Evolutionary conservation across 2,329 filamentous ascomycete species (phyloP).

Genomic region (Talaromyces sp.): DNA sequence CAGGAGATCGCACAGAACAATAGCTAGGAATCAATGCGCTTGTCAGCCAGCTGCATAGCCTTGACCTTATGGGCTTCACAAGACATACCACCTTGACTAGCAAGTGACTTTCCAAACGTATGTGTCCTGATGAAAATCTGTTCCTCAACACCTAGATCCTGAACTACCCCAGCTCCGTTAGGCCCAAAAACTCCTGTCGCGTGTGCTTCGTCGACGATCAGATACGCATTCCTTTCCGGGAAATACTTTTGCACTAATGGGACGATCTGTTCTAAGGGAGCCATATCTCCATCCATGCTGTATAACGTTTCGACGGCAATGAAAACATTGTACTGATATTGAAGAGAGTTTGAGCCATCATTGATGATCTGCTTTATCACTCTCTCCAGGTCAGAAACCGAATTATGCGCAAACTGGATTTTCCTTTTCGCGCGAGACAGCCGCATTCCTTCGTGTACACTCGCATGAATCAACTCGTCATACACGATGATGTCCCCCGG

Average conservation of each 20-base stretch:
- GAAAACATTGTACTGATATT: conserved; percentile 55
- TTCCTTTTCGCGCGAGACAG: conserved; percentile 54
- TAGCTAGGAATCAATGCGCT: conserved; percentile 38
- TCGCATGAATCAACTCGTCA: conserved; percentile 74
- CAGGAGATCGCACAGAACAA: conserved; percentile 59
- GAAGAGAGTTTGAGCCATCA: conserved; percentile 30
- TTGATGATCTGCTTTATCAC: conserved; percentile 33
- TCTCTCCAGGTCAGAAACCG: conserved; percentile 33
- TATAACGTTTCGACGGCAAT: conserved; percentile 70
- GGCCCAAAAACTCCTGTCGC: conserved; percentile 51
- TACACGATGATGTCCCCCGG: conserved; percentile 63
- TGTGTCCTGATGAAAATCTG: conserved; percentile 51
- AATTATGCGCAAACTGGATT: conserved; percentile 50
- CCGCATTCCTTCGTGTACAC: conserved; percentile 72
- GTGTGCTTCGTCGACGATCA: conserved; percentile 58
- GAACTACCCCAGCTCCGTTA: conserved; percentile 49
- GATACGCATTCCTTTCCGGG: conserved; percentile 54
- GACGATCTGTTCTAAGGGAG: conserved; percentile 60
- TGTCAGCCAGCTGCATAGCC: conserved; percentile 20
- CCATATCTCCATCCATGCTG: conserved; percentile 79
- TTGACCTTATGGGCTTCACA: background rate
- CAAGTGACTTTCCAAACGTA: conserved; percentile 54
- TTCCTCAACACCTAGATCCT: conserved; percentile 48
- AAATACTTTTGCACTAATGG: conserved; percentile 55
- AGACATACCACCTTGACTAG: conserved; percentile 63